phyloP scores from a whole-genome alignment of 306 rosid genomes.

The Gastrolobium bilobum region DNA sequence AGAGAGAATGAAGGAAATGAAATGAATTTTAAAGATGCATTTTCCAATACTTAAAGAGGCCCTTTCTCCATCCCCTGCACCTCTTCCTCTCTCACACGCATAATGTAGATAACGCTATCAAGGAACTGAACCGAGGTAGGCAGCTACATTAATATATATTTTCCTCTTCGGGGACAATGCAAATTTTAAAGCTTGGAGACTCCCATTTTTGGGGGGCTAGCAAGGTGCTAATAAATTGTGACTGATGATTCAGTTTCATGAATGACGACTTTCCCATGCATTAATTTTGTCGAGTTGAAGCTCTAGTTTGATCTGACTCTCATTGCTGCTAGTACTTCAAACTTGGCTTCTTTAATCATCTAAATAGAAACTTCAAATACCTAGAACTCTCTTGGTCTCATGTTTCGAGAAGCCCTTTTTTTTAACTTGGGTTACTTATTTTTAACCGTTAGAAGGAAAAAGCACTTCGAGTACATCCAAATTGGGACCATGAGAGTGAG shows the following conservation, averaged over 20 bases:
- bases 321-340: constrained; percentile 32
- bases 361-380: constrained; percentile 50
- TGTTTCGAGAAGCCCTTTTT: constrained; percentile 41
- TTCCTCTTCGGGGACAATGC: constrained; percentile 39
- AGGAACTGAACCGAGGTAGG: neutral
- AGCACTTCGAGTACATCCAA: constrained; percentile 41
- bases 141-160: neutral
- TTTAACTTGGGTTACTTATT: constrained; percentile 28
- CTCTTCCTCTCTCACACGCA: neutral
- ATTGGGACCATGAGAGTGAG: constrained; percentile 52
- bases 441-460: constrained; percentile 43
- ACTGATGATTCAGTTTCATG: constrained; percentile 48
- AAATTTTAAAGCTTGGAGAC: constrained; percentile 14
- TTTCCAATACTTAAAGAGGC: constrained; percentile 9
- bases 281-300: constrained; percentile 40
- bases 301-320: constrained; percentile 46
- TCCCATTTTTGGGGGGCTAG: constrained; percentile 47
- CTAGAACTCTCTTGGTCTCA: constrained; percentile 48
- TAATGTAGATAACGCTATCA: neutral
- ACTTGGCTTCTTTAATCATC: constrained; percentile 42
- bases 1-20: neutral
- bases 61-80: constrained; percentile 9
- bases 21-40: constrained; percentile 7
- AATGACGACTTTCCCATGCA: constrained; percentile 42
- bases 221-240: constrained; percentile 23